Conservation (phyloP, 768 basidiomycete species). For the Leucocoprinus leucothites region DNA sequence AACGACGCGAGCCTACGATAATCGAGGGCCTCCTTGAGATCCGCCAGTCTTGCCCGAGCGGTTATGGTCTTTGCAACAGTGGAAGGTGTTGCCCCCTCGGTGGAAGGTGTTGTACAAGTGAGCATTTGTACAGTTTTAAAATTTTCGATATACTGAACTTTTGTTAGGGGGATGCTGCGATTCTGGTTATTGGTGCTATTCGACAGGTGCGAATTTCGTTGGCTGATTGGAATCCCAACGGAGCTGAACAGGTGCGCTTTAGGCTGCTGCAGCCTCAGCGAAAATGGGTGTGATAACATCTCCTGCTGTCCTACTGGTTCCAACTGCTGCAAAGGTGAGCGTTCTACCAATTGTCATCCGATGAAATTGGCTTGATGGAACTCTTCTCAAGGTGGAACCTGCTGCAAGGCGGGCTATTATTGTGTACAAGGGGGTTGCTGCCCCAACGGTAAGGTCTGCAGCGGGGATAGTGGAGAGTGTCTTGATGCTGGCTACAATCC, state of each 20-base stretch:
- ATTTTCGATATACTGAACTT: background rate
- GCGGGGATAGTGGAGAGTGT: background rate
- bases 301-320: slow-evolving; percentile 1
- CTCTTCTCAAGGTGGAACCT: background rate
- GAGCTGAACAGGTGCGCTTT: background rate
- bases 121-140: background rate
- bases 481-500: background rate
- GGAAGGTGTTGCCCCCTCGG: slow-evolving; percentile 7
- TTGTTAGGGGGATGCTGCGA: slow-evolving; percentile 1
- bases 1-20: background rate
- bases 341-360: background rate
- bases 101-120: slow-evolving; percentile 4
- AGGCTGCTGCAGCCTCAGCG: slow-evolving; percentile 1
- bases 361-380: too few relatives aligned
- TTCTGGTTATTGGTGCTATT: slow-evolving; percentile 5
- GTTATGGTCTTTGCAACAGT: slow-evolving; percentile 1
- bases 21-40: slow-evolving; percentile 6
- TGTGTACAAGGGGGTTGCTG: slow-evolving; percentile 1
- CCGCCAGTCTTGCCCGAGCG: slow-evolving; percentile 4
- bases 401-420: background rate
- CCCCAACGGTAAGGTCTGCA: slow-evolving; percentile 1
- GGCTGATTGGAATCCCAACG: too few relatives aligned
- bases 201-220: background rate
- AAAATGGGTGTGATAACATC: background rate
- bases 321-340: slow-evolving; percentile 6